Evolutionary conservation across 169 alveolate genomes (phyloP), one percentile per base, ranked within the genome.

Genomic region (Plasmodium vinckei): DNA sequence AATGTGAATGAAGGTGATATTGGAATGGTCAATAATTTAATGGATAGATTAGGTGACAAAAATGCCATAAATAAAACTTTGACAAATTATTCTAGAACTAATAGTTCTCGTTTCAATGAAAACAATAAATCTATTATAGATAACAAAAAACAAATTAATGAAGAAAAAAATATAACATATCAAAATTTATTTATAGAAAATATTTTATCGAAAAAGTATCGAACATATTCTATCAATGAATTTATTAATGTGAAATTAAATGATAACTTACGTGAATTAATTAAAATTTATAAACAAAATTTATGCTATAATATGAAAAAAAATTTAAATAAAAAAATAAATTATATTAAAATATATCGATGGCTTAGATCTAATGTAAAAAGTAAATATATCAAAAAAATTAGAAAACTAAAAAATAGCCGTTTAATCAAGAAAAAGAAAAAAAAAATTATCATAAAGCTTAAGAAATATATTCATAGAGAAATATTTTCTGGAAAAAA

Each of bases 191-290:
- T 82, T 17, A 68, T 82, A 1, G 90, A 82, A 57, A 53, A 82
- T 17, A 82, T 82, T n/a, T 25, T 82, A 21, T 68, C 90, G 5
- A 82, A 69, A 21, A 57, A 72, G 47, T 82, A 68, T 60, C 53
- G 84, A 46, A 68, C 90, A 0, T 69, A 42, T 17, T 68, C 90
- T 39, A 68, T 82, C 42, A 65, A 82, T 39, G 90, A 82, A 82
- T 82, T 82, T 68, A 39, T 69, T n/a, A 69, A 68, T 82, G 84
- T 82, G 4, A 67, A 82, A 15, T 21, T 82, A 21, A 82, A 65
- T 42, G 73, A 82, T 5, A 54, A 82, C 27, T 68, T 82, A 44
- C 9, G 15, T 6, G 90, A 82, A 44, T 61, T 82, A 25, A 59
- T 82, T 46, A 39, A 44, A 19, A n/a, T 82, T 5, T 68, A 69